Conservation (phyloP, 2,329 filamentous ascomycete species). For the Neopestalotiopsis sp. region DNA sequence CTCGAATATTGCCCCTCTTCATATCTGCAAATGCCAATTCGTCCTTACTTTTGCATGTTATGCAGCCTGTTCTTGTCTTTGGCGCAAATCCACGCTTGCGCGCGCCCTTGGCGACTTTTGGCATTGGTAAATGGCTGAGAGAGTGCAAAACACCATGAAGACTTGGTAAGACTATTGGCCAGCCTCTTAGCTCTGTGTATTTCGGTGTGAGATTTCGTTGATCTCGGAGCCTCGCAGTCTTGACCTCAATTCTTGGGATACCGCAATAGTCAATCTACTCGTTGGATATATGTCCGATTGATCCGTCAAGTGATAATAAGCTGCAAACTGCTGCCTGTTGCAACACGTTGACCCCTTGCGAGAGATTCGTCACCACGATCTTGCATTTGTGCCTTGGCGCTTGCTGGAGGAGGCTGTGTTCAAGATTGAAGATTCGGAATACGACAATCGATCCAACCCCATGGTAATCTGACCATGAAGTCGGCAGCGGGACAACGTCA, state of each 20-base stretch:
- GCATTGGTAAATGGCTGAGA: neutral
- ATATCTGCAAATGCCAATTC: neutral
- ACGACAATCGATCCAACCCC: too few species aligned
- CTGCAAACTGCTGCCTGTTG: neutral
- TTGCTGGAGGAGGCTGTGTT: too few species aligned
- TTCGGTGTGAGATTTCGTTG: neutral
- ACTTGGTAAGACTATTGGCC: neutral
- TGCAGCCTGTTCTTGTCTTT: constrained; percentile 20
- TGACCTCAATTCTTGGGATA: neutral
- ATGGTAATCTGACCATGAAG: neutral
- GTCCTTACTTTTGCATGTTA: constrained; percentile 19
- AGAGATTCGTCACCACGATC: neutral
- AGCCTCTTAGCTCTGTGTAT: neutral
- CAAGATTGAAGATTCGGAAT: too few species aligned
- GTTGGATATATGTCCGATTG: neutral
- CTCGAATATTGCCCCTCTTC: neutral
- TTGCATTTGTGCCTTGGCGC: neutral
- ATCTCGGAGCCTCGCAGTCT: neutral
- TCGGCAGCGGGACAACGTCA: too few species aligned
- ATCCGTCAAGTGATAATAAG: neutral
- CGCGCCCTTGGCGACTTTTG: constrained; percentile 19
- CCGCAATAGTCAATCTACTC: neutral
- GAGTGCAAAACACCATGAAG: neutral
- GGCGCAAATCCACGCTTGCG: constrained; percentile 20
- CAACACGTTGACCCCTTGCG: neutral